Percentiles rank a stretch among this genome's conserved stretches.
These are phyloP conservation scores for Verbascum thapsus DNA, from an alignment of 257 asterid species.

Conservation along the genomic window DNA sequence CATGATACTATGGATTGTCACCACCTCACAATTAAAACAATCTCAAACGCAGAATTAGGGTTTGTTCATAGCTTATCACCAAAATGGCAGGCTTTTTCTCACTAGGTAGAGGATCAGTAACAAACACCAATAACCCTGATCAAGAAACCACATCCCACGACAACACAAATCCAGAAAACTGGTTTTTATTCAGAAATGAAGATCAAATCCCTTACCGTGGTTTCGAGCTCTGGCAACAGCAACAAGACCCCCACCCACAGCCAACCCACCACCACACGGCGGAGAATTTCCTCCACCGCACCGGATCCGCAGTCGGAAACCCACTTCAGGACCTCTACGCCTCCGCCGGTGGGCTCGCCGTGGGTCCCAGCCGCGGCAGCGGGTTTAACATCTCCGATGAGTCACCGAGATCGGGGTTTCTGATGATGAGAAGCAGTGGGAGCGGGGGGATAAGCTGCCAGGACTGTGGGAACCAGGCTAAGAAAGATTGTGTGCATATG, in stretches of 20 bases:
- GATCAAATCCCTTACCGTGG: conserved; percentile 48
- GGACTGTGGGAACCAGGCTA: conserved; percentile 76
- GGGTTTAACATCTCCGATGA: conserved; percentile 35
- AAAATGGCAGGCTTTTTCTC: conserved; percentile 75
- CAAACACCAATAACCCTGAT: conserved; percentile 25
- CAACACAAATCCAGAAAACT: conserved; percentile 48
- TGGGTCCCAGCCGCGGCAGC: conserved; percentile 48
- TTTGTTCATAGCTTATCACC: conserved; percentile 21
- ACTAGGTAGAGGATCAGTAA: conserved; percentile 39
- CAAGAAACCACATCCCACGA: conserved; percentile 31
- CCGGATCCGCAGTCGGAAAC: conserved; percentile 11
- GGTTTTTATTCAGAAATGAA: conserved; percentile 61
- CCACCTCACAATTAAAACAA: conserved; percentile 11
- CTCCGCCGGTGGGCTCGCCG: conserved; percentile 46
- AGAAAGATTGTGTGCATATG: conserved; percentile 71
- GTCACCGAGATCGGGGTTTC: conserved; percentile 43
- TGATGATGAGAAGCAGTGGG: conserved; percentile 57
- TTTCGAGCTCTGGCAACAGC: conserved; percentile 67
- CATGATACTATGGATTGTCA: conserved; percentile 27
- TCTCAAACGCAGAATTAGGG: conserved; percentile 18
- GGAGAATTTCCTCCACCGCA: conserved; percentile 31
- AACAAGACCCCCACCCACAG: conserved; percentile 34
- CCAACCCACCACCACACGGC: conserved; percentile 27
- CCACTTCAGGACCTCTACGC: conserved; percentile 63
- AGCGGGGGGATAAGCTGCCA: conserved; percentile 68